These are phyloP conservation scores for Meyerozyma athensensis DNA, from an alignment of 1,139 yeast genomes.

Conservation along the genomic window DNA sequence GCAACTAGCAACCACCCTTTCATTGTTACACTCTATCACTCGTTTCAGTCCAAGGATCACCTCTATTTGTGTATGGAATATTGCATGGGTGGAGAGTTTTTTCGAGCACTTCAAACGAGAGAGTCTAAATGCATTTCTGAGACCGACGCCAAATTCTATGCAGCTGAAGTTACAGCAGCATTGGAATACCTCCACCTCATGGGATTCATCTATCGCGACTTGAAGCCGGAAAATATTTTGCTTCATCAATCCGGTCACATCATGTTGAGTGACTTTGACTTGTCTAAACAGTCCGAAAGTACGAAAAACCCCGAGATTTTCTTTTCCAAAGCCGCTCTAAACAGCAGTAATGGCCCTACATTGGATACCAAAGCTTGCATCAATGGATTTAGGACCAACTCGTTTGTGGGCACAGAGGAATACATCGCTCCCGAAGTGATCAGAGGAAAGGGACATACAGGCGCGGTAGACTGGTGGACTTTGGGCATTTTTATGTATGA, in stretches of 20 bases:
- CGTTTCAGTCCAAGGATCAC: slow-evolving; percentile 91
- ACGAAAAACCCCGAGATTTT: slow-evolving; percentile 52
- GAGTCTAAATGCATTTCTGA: slow-evolving; percentile 83
- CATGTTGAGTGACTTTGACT: slow-evolving; percentile 94
- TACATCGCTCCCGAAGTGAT: slow-evolving; percentile 98
- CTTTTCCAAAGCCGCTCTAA: slow-evolving; percentile 25
- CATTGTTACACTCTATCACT: slow-evolving; percentile 91
- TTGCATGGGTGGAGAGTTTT: slow-evolving; percentile 99
- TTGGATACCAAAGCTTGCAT: slow-evolving; percentile 92
- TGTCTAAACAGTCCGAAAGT: slow-evolving; percentile 82
- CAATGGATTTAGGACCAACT: slow-evolving; percentile 92
- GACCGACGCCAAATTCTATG: slow-evolving; percentile 87
- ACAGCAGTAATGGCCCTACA: slow-evolving; percentile 26
- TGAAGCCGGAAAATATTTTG: slow-evolving; percentile 91
- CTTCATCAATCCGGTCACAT: slow-evolving; percentile 96
- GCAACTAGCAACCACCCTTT: slow-evolving; percentile 97
- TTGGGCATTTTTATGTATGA: slow-evolving; percentile 87
- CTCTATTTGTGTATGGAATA: slow-evolving; percentile 97
- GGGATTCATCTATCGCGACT: slow-evolving; percentile 94
- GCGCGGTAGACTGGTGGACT: slow-evolving; percentile 99
- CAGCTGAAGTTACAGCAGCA: slow-evolving; percentile 97
- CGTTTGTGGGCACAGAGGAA: slow-evolving; percentile 97
- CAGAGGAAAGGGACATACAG: slow-evolving; percentile 93
- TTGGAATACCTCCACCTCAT: slow-evolving; percentile 89
- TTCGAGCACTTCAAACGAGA: slow-evolving; percentile 90